These are phyloP conservation scores for Nemania sp. DNA, from an alignment of 2,329 filamentous ascomycete genomes.

Conservation along the genomic window DNA sequence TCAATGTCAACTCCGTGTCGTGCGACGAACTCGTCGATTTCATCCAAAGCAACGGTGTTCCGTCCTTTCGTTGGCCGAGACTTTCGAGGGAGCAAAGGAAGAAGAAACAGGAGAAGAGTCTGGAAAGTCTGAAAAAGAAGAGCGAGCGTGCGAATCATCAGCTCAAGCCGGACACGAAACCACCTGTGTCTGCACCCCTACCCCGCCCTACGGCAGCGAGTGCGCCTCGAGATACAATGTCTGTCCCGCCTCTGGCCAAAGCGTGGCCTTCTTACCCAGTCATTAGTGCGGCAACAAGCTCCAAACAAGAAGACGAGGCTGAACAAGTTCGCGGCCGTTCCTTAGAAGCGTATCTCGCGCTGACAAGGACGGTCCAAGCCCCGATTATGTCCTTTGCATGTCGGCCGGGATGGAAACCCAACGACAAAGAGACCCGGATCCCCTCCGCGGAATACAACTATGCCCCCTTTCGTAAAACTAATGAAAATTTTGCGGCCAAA, in stretches of 20 bases:
- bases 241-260: too few relatives aligned
- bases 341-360: not conserved
- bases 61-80: not conserved
- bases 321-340: not conserved
- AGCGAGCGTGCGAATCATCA: not conserved
- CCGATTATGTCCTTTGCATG: slow-evolving; percentile 11
- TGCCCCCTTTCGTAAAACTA: too few relatives aligned
- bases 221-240: too few relatives aligned
- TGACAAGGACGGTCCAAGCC: not conserved
- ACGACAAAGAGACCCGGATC: slow-evolving; percentile 1
- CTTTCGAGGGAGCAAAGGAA: not conserved
- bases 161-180: not conserved
- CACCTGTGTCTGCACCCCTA: too few relatives aligned
- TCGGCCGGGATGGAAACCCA: slow-evolving; percentile 5
- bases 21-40: slow-evolving; percentile 3
- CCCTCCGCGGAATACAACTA: not conserved
- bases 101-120: not conserved
- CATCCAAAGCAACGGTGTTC: not conserved
- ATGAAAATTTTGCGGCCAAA: not conserved
- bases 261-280: too few relatives aligned
- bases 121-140: not conserved
- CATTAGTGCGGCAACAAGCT: not conserved
- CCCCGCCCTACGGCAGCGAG: too few relatives aligned
- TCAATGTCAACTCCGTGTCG: not conserved
- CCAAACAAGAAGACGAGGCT: not conserved